Evolutionary conservation across 768 basidiomycete species (phyloP), one percentile per base, ranked within the genome.

Genomic region (Termitomyces sp.): DNA sequence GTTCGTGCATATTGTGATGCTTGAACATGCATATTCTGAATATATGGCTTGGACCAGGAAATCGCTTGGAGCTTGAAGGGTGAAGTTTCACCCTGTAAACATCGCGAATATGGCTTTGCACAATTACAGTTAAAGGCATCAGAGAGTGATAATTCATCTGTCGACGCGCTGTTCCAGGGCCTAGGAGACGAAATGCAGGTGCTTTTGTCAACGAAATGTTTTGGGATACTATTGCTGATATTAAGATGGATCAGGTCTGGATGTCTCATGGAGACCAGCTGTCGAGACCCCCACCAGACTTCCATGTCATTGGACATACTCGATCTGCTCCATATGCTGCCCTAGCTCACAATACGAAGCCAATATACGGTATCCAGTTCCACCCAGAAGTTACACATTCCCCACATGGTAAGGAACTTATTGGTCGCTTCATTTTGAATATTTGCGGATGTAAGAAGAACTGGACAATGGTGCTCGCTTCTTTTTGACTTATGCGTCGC

Each of bases 231-330:
- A 12, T 15, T 33, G 36, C 60, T 55, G 57, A 56, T 31, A 20
- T 20, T 9, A 55, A 49, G 27, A 36, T 54, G 33, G 39, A 56
- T 4, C 61, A 98, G 96, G 96, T 98, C 52, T 98, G 97, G 97
- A 98, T 98, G 97, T 98, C 96, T 18, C 97, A 99, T 70, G 95
- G 95, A 12, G 97, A 98, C 73, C 93, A 96, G 63, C 81, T 98
- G 36, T 89, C 86, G 30, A 83, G 80, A 51, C 82, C 89, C 2
- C 97, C 96, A 16, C 74, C 86, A 0, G 78, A 88, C 66, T 99
- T 97, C 75, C 87, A 91, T 67, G 83, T 89, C 64, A 92, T 98
- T 64, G 96, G 94, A 7, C 81, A 82, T 49, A 99, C 97, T 0
- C 73, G 81, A 18, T 88, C 88, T 1, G 95, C 96, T 0, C 96